Conservation (phyloP, 2,329 filamentous ascomycete genomes). For the Zasmidium cellare region DNA sequence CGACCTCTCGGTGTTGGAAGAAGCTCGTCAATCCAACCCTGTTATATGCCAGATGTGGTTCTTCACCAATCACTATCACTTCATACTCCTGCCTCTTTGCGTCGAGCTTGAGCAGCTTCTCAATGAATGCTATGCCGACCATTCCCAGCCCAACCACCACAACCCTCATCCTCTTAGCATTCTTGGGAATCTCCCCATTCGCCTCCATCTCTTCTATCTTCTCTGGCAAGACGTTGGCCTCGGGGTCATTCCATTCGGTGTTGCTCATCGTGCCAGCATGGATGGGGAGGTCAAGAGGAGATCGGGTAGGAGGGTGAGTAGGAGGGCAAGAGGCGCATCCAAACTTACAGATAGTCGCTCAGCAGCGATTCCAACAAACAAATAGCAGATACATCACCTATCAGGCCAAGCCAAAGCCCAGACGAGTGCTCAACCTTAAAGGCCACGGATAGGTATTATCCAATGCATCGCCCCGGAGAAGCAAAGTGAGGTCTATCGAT, state of each 20-base stretch:
- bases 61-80: slow-evolving; percentile 83
- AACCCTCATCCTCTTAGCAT: slow-evolving; percentile 60
- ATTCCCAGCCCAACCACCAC: slow-evolving; percentile 88
- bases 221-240: slow-evolving; percentile 47
- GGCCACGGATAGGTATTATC: slow-evolving; percentile 4
- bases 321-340: background rate
- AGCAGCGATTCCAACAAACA: background rate
- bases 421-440: background rate
- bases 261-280: slow-evolving; percentile 39
- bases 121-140: slow-evolving; percentile 65
- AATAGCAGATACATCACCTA: slow-evolving; percentile 14
- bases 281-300: background rate
- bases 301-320: background rate
- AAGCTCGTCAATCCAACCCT: slow-evolving; percentile 85
- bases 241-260: slow-evolving; percentile 47
- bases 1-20: slow-evolving; percentile 81
- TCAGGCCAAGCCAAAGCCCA: slow-evolving; percentile 15
- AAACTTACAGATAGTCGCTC: slow-evolving; percentile 8
- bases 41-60: slow-evolving; percentile 86
- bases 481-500: slow-evolving; percentile 2
- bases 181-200: slow-evolving; percentile 36
- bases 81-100: slow-evolving; percentile 73
- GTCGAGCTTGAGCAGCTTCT: slow-evolving; percentile 86
- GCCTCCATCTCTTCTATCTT: slow-evolving; percentile 40
- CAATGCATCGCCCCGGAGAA: slow-evolving; percentile 21